Conservation (phyloP, 495 filamentous ascomycete species). For the Darksidea phi region DNA sequence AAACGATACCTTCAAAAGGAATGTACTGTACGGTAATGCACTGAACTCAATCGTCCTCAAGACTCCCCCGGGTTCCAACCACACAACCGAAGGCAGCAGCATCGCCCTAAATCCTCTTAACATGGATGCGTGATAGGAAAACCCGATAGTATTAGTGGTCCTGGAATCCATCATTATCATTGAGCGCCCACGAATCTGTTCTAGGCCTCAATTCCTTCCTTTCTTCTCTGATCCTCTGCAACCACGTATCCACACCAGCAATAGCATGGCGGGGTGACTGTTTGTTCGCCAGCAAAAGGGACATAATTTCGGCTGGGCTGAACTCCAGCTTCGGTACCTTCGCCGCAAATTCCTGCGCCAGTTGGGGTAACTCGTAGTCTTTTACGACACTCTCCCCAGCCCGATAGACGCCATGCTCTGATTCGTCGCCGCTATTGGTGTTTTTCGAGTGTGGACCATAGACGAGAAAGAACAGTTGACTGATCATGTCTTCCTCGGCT, state of each 20-base stretch:
- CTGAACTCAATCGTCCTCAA: too few relatives aligned
- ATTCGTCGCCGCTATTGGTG: conserved; percentile 2
- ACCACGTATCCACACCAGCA: conserved; percentile 15
- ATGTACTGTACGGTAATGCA: too few relatives aligned
- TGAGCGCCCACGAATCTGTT: conserved; percentile 18
- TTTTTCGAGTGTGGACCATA: conserved; percentile 11
- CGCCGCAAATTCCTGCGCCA: conserved; percentile 17
- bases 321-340: conserved; percentile 18
- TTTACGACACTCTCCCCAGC: conserved; percentile 9
- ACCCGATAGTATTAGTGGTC: too few relatives aligned
- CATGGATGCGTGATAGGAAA: too few relatives aligned
- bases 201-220: conserved; percentile 19
- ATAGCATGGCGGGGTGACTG: conserved; percentile 22
- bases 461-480: conserved; percentile 22
- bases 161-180: conserved; percentile 12
- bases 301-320: conserved; percentile 18
- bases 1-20: too few relatives aligned
- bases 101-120: too few relatives aligned
- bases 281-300: conserved; percentile 20
- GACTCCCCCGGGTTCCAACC: too few relatives aligned
- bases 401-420: too few relatives aligned
- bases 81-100: too few relatives aligned
- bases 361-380: conserved; percentile 19
- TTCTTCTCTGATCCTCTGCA: conserved; percentile 17
- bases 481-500: conserved; percentile 21